These are phyloP conservation scores for Hirsutella minnesotensis DNA, from an alignment of 2,329 filamentous ascomycete genomes.

Conservation along the genomic window DNA sequence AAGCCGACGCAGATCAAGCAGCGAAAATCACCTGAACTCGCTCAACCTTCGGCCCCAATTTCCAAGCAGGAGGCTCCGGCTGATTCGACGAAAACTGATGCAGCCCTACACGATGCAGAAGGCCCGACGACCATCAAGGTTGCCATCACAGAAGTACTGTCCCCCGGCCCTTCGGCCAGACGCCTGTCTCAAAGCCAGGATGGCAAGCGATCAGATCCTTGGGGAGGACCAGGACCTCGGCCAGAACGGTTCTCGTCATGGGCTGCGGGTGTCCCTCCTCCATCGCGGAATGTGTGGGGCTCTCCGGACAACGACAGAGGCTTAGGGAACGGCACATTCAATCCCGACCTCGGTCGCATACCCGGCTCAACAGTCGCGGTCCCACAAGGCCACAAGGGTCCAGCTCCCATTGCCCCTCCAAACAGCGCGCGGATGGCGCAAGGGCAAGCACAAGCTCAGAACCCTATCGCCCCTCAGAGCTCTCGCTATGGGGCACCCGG, in stretches of 20 bases:
- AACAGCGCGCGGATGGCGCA: slow-evolving; percentile 13
- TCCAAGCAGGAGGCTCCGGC: slow-evolving; percentile 3
- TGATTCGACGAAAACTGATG: slow-evolving; percentile 1
- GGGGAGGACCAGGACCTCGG: slow-evolving; percentile 26
- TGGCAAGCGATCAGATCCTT: slow-evolving; percentile 19
- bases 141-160: slow-evolving; percentile 7
- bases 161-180: slow-evolving; percentile 10
- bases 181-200: slow-evolving; percentile 21
- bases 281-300: slow-evolving; percentile 58
- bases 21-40: slow-evolving; percentile 11
- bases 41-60: slow-evolving; percentile 6
- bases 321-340: slow-evolving; percentile 70
- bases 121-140: slow-evolving; percentile 4
- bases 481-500: slow-evolving; percentile 15
- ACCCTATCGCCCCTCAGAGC: slow-evolving; percentile 19
- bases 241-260: slow-evolving; percentile 40
- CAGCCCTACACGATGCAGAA: slow-evolving; percentile 1
- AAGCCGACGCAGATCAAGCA: slow-evolving; percentile 23
- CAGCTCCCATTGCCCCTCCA: slow-evolving; percentile 33
- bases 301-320: slow-evolving; percentile 59
- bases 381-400: slow-evolving; percentile 24
- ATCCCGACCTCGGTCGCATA: slow-evolving; percentile 42
- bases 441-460: slow-evolving; percentile 12
- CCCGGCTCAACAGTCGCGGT: slow-evolving; percentile 24
- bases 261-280: slow-evolving; percentile 30